Percentiles rank a stretch among this genome's conserved stretches.
phyloP scores from a whole-genome alignment of 345 rosid genomes.

The Eucalyptus sp. region DNA sequence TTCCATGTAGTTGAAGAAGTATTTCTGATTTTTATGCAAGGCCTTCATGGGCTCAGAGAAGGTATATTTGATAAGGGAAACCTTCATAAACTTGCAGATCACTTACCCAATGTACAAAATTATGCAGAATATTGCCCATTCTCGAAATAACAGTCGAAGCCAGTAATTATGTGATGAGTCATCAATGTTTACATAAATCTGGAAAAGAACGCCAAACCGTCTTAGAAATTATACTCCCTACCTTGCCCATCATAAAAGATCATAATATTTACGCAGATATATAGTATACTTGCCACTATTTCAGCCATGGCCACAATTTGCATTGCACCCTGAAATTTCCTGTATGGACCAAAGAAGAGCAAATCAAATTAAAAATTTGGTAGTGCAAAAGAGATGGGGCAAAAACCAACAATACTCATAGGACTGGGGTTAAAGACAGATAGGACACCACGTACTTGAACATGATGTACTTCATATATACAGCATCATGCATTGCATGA shows the following conservation, averaged over 20 bases:
- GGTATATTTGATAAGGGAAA: background rate
- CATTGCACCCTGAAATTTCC: slow-evolving; percentile 91
- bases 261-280: background rate
- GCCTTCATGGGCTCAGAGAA: background rate
- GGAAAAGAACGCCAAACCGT: slow-evolving; percentile 4
- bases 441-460: slow-evolving; percentile 46
- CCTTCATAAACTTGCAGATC: background rate
- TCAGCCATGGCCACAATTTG: slow-evolving; percentile 85
- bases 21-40: background rate
- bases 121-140: slow-evolving; percentile 86
- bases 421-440: background rate
- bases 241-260: background rate
- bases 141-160: slow-evolving; percentile 71
- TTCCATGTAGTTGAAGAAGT: background rate
- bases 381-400: background rate
- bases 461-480: slow-evolving; percentile 67
- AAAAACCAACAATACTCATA: background rate
- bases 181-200: slow-evolving; percentile 71
- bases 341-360: slow-evolving; percentile 9
- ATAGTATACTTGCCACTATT: slow-evolving; percentile 44
- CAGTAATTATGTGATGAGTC: slow-evolving; percentile 64
- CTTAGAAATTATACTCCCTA: background rate
- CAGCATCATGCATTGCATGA: slow-evolving; percentile 77
- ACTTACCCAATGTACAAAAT: slow-evolving; percentile 78
- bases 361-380: background rate